Percentiles rank a stretch among this genome's conserved stretches.
These are phyloP conservation scores for Kwoniella botswanensis DNA, from an alignment of 768 basidiomycete species.

Conservation along the genomic window DNA sequence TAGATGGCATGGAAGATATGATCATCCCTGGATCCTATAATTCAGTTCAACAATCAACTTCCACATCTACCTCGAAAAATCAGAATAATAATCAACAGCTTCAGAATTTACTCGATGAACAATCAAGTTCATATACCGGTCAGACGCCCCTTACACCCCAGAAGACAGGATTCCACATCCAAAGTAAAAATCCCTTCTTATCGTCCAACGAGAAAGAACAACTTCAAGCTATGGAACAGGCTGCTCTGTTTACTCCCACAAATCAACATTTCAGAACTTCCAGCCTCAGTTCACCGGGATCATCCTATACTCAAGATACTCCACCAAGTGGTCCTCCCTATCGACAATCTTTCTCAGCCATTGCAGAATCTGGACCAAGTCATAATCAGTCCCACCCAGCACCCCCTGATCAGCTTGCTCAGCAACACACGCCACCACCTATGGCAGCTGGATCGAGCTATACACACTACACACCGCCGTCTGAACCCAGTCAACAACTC, in stretches of 20 bases:
- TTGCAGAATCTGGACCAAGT: not conserved
- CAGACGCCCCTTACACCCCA: constrained; percentile 29
- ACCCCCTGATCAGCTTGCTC: not conserved
- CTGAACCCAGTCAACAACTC: not conserved
- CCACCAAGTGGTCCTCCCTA: constrained; percentile 7
- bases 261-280: constrained; percentile 10
- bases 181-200: constrained; percentile 54
- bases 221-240: constrained; percentile 18
- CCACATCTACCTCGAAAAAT: not conserved
- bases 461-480: constrained; percentile 5
- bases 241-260: constrained; percentile 3
- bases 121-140: not conserved
- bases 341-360: not conserved
- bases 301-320: constrained; percentile 13
- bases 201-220: constrained; percentile 38
- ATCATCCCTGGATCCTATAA: constrained; percentile 22
- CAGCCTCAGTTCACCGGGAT: not conserved
- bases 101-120: constrained; percentile 21
- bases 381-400: not conserved
- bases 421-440: constrained; percentile 1
- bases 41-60: not conserved
- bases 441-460: constrained; percentile 9
- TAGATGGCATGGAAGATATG: constrained; percentile 19
- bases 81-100: not conserved
- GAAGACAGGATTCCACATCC: constrained; percentile 36